A percentile compares a stretch with the other conserved stretches of the same genome.
Evolutionary conservation across 495 filamentous ascomycete species (phyloP).

Genomic region (Hypoxylon subgilvum): DNA sequence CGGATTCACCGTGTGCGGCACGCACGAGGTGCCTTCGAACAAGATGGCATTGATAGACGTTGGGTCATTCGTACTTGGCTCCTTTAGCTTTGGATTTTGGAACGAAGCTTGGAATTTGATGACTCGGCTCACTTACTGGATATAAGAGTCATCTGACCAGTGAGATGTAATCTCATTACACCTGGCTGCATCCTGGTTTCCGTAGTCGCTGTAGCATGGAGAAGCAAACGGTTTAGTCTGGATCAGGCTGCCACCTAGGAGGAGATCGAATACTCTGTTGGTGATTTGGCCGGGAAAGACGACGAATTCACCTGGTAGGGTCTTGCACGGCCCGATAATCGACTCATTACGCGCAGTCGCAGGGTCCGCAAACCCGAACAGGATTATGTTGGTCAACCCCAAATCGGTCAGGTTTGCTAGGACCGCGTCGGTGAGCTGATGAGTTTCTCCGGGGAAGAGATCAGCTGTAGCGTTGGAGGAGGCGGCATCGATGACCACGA

Average conservation of each 20-base stretch:
- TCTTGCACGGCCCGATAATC: constrained; percentile 45
- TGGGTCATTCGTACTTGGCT: constrained; percentile 48
- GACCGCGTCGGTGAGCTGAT: constrained; percentile 51
- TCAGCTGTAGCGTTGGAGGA: constrained; percentile 40
- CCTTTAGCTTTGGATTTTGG: constrained; percentile 12
- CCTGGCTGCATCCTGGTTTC: constrained; percentile 51
- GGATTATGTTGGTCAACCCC: constrained; percentile 37
- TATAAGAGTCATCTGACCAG: constrained; percentile 44
- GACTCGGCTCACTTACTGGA: constrained; percentile 29
- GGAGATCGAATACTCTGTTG: constrained; percentile 54
- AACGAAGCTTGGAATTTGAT: background rate
- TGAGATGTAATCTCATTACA: constrained; percentile 47
- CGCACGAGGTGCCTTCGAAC: constrained; percentile 55
- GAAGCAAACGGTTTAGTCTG: constrained; percentile 62
- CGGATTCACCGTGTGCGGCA: constrained; percentile 53
- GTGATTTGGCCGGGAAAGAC: constrained; percentile 55
- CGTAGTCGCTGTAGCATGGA: constrained; percentile 59
- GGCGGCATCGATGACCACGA: constrained; percentile 30
- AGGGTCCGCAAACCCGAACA: constrained; percentile 41
- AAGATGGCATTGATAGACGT: constrained; percentile 58
- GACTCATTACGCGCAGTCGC: constrained; percentile 25
- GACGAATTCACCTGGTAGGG: constrained; percentile 48
- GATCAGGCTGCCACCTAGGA: constrained; percentile 60
- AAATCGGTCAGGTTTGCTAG: constrained; percentile 45
- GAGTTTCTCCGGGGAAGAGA: constrained; percentile 50